Evolutionary conservation across 768 basidiomycete genomes (phyloP).

Genomic region (Lanmaoa pseudosensibilis): DNA sequence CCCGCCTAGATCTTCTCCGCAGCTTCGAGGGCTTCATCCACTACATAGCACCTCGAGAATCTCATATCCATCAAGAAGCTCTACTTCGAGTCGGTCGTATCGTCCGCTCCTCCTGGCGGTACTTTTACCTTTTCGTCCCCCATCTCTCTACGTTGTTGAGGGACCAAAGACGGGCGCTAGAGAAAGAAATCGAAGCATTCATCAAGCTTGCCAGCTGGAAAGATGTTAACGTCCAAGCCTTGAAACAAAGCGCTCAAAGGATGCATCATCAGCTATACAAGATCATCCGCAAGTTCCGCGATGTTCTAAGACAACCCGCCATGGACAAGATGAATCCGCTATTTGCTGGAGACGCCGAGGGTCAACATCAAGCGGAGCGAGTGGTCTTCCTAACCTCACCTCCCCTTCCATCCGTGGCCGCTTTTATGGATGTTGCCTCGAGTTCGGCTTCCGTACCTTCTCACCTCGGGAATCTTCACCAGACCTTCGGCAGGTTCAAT

Average conservation of each 20-base stretch:
- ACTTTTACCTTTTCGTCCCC: conserved; percentile 62
- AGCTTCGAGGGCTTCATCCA: conserved; percentile 61
- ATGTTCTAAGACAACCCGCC: conserved; percentile 76
- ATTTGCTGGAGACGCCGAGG: conserved; percentile 40
- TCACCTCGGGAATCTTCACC: conserved; percentile 49
- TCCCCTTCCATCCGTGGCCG: background rate
- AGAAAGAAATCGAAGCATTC: conserved; percentile 79
- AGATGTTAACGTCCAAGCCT: conserved; percentile 91
- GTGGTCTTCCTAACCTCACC: background rate
- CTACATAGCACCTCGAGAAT: conserved; percentile 36
- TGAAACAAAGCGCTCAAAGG: conserved; percentile 86
- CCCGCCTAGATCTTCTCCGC: conserved; percentile 63
- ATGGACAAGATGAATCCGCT: conserved; percentile 39
- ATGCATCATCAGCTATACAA: conserved; percentile 93
- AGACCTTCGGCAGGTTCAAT: conserved; percentile 53
- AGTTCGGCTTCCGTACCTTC: conserved; percentile 17
- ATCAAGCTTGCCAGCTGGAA: conserved; percentile 99
- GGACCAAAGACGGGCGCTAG: conserved; percentile 58
- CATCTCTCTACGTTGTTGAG: conserved; percentile 49
- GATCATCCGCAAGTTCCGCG: conserved; percentile 88
- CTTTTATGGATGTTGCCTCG: background rate
- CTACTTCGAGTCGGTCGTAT: conserved; percentile 56
- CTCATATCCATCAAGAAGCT: conserved; percentile 28
- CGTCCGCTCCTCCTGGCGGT: conserved; percentile 57
- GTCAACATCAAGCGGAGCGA: conserved; percentile 11